Base-by-base conservation (phyloP, 306 rosid genomes). In the Pterocarpus macrocarpus region DNA sequence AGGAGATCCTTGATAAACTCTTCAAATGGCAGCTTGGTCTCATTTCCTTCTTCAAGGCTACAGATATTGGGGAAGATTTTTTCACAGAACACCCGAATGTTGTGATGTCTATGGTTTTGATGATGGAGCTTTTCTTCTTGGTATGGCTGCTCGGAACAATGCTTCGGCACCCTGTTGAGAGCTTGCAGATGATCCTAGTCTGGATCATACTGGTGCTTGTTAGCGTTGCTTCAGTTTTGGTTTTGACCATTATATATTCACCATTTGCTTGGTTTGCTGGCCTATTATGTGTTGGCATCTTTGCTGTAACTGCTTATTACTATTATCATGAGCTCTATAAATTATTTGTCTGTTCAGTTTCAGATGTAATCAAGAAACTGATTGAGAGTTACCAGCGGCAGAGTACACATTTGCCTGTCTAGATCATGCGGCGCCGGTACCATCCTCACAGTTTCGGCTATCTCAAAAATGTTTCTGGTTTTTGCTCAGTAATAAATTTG, bases 111-210 rank as follows among this genome's bases (percentile, higher is more conserved):
- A 5, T 63, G 3, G 62, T 77, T 41, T 22, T 82, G n/a, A 10
- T 41, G 39, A 8, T 70, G 45, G 22, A 69, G 28, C n/a, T 82
- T 3, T 52, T 14, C 53, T 82, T 82, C 86, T 70, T 78, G 14
- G 33, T 61, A 0, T 32, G 69, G 55, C 9, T 82, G 39, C 14
- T 70, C 2, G 62, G 49, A 5, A 62, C 69, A 10, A 3, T 44
- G 30, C 75, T 61, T 62, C 73, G 16, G 32, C 35, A 7, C 1
- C 68, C 15, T 2, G 9, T 5, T 53, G 2, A 2, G 11, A 10
- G 10, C 11, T 52, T 53, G 0, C 7, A 3, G 7, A 17, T 49
- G 6, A n/a, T 53, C 53, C 17, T 73, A 0, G 16, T 53, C 13
- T 44, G 5, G 49, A 12, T 82, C 45, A 64, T 70, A 9, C 32